Percentiles rank a stretch among this genome's conserved stretches.
Conservation (phyloP, 2,329 filamentous ascomycete species). For the Arthroderma sp. region DNA sequence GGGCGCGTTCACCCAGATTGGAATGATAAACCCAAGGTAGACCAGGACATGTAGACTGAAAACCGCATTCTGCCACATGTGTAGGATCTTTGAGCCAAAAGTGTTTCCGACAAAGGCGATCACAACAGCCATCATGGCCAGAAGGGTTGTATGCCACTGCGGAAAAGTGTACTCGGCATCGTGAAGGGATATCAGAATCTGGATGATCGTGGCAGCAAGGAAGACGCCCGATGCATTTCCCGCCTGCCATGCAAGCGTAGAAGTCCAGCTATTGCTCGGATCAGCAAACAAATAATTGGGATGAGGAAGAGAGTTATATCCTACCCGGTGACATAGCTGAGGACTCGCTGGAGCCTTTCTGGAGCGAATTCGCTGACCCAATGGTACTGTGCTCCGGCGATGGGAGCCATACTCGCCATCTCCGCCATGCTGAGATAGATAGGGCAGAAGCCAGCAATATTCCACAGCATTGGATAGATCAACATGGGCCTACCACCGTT, state of each 20-base stretch:
- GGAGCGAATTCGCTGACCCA: slow-evolving; percentile 29
- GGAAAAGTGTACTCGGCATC: slow-evolving; percentile 27
- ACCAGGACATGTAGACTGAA: slow-evolving; percentile 39
- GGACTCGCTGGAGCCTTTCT: slow-evolving; percentile 21
- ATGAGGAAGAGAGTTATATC: neutral
- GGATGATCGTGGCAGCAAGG: slow-evolving; percentile 35
- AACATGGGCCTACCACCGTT: slow-evolving; percentile 11
- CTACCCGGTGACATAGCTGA: slow-evolving; percentile 25
- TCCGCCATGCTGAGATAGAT: slow-evolving; percentile 13
- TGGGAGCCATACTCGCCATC: slow-evolving; percentile 20
- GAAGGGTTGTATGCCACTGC: slow-evolving; percentile 37
- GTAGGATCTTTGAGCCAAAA: slow-evolving; percentile 33
- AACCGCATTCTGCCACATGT: slow-evolving; percentile 40
- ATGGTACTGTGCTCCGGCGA: slow-evolving; percentile 30
- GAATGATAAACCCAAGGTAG: slow-evolving; percentile 33
- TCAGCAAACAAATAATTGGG: too few relatives aligned
- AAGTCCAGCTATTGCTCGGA: slow-evolving; percentile 27
- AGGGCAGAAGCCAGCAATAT: slow-evolving; percentile 12
- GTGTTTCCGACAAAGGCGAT: slow-evolving; percentile 35
- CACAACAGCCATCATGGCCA: slow-evolving; percentile 34
- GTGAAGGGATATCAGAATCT: slow-evolving; percentile 31
- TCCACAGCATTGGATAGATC: slow-evolving; percentile 12
- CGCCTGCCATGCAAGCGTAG: slow-evolving; percentile 36
- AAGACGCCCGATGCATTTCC: slow-evolving; percentile 35
- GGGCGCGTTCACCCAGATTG: slow-evolving; percentile 24